Base-by-base conservation (phyloP, 768 basidiomycete species). In the Rhodocollybia butyracea region DNA sequence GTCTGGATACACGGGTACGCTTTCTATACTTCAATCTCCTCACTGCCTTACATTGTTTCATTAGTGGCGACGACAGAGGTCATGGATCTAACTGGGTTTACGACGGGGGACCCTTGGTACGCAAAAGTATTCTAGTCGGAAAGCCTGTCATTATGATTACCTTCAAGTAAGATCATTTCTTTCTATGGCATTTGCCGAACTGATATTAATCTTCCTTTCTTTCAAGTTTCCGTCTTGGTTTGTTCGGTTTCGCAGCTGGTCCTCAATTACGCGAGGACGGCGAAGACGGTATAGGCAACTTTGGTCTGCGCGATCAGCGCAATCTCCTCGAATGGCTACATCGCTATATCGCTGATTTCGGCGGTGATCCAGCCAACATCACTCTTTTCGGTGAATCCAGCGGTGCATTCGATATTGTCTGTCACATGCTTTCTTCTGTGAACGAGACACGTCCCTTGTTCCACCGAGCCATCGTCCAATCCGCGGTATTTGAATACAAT, bases 1-100 rank as follows among this genome's bases (percentile, higher is more conserved):
- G 67, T 90, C 42, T 91, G 89, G 89, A 74, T 91, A n/a, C 89
- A 91, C 70, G 89, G 89, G 89, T 91, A 61, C 41, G 83, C 19
- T 39, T 24, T 55, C 51, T 24, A 36, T 53, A 59, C 45, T 17
- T 57, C 53, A 51, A 34, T 22, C 10, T 52, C 47, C 19, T 41
- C 11, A 26, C 19, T 45, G 40, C 27, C 64, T 72, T 21, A 68
- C 5, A 34, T 39, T 56, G 54, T 57, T 48, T 48, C 46, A 51
- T 58, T 58, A 91, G 89, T 24, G 89, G 89, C 38, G 84, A 84
- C 8, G 82, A 88, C 63, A 75, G 80, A 62, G 89, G 89, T 19
- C 83, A 81, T 55, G 89, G 89, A 5, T 87, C 87, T 3, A 80
- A 80, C 64, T 91, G 89, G 89, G 70, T 88, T 7, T 89, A 84